Percentiles rank a stretch among this genome's conserved stretches.
phyloP scores from a whole-genome alignment of 2,329 filamentous ascomycete genomes.

The Claviceps sp. region DNA sequence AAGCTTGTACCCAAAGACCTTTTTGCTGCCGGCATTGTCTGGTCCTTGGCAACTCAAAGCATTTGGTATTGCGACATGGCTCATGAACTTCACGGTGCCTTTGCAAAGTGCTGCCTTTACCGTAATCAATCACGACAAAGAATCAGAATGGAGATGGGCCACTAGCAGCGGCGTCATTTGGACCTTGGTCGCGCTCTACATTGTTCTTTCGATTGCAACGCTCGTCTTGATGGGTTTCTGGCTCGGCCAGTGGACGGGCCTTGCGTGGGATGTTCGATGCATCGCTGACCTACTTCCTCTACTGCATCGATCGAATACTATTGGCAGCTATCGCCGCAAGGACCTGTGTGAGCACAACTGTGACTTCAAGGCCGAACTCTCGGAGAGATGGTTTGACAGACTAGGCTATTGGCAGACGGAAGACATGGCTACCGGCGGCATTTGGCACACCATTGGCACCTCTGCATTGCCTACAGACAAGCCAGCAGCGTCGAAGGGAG shows the following conservation, averaged over 20 bases:
- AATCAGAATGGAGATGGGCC: conserved; percentile 59
- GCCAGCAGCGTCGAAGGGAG: conserved; percentile 16
- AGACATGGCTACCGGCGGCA: conserved; percentile 46
- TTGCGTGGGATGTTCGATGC: conserved; percentile 75
- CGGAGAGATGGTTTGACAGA: conserved; percentile 47
- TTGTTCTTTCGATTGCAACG: conserved; percentile 47
- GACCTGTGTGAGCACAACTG: conserved; percentile 35
- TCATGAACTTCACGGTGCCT: conserved; percentile 67
- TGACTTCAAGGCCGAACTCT: conserved; percentile 40
- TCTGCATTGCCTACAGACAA: conserved; percentile 42
- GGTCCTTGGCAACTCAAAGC: conserved; percentile 55
- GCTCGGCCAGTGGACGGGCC: conserved; percentile 51
- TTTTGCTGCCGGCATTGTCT: conserved; percentile 43
- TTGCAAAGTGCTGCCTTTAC: conserved; percentile 68
- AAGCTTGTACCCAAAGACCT: conserved; percentile 55
- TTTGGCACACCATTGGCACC: conserved; percentile 68
- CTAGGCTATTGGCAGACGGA: conserved; percentile 79
- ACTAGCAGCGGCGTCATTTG: conserved; percentile 66
- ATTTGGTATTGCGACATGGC: conserved; percentile 59
- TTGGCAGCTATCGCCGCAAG: conserved; percentile 59
- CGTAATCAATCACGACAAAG: conserved; percentile 39
- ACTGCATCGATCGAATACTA: conserved; percentile 66
- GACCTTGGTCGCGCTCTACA: conserved; percentile 62
- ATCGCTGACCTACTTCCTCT: conserved; percentile 70
- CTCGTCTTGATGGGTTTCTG: conserved; percentile 47